phyloP scores from a whole-genome alignment of 345 rosid genomes.

The Citrus cavaleriei region DNA sequence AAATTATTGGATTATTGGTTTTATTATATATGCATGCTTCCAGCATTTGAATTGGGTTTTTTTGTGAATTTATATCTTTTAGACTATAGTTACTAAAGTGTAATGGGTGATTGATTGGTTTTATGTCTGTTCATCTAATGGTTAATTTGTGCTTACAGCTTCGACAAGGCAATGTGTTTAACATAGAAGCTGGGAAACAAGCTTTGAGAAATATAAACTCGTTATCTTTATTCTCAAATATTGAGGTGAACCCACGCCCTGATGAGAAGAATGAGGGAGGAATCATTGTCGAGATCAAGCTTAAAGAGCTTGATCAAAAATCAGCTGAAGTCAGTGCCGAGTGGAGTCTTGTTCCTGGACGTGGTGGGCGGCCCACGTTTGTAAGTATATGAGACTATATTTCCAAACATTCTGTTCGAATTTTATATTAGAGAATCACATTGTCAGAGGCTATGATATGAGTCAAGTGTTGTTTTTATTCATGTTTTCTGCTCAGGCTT shows the following conservation, averaged over 20 bases:
- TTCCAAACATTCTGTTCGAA: neutral
- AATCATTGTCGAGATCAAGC: constrained; percentile 94
- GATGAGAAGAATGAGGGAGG: constrained; percentile 99
- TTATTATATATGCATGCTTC: constrained; percentile 5
- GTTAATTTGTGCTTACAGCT: constrained; percentile 51
- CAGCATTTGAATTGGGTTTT: neutral
- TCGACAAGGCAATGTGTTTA: constrained; percentile 77
- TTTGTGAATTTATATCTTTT: neutral
- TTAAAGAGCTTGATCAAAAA: constrained; percentile 92
- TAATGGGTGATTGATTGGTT: neutral
- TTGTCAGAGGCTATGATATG: neutral
- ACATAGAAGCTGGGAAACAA: constrained; percentile 92
- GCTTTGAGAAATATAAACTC: constrained; percentile 88
- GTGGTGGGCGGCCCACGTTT: constrained; percentile 92
- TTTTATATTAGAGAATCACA: neutral
- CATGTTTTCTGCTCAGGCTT: constrained; percentile 50
- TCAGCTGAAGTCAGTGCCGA: constrained; percentile 99
- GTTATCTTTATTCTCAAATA: constrained; percentile 78
- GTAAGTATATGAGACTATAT: constrained; percentile 34
- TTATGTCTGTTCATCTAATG: neutral
- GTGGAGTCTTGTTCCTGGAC: constrained; percentile 99
- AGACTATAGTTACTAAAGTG: neutral
- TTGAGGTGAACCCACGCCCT: constrained; percentile 92
- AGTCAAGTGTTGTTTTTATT: neutral
- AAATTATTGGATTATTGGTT: neutral